Evolutionary conservation across 768 basidiomycete genomes (phyloP), one percentile per base, ranked within the genome.

Genomic region (Amanita jacksonii): DNA sequence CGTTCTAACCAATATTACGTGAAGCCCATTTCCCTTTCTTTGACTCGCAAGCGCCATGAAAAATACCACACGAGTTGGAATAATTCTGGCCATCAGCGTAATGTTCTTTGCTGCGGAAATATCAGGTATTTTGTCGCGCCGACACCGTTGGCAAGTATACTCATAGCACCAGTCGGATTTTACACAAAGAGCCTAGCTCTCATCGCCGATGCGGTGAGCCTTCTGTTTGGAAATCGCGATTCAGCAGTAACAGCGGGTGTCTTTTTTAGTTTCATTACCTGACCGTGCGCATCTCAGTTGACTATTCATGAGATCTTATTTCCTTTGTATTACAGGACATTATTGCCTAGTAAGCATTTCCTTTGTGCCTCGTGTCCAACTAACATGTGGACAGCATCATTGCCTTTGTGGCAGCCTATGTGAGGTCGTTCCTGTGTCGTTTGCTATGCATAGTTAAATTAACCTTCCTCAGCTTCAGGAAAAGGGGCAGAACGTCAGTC

Each of bases 151-250:
- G 5, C 27, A 24, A 13, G 38, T 47, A 28, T 47, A 33, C 41
- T 45, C 24, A 19, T 25, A 31, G 13, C 30, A 8, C 8, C 41
- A 73, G 75, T 76, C 57, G 75, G 74, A 8, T 73, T 77, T 53
- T 67, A 65, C 35, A 77, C 75, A 0, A 72, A 66, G 52, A 73
- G 73, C 60, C 55, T 76, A 12, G 75, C 74, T 25, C 59, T 77
- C 40, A 72, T 76, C 56, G 75, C 73, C 47, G 74, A 77, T 57
- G 74, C 74, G 28, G 73, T 75, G 35, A 49, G 73, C 67, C 35
- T 49, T 34, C 32, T 36, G 43, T 42, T 20, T 49, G 33, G 32
- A 13, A 33, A 27, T 25, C 8, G 7, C 19, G 22, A 38, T 27
- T 44, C 31, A 44, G 42, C 39, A 23, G 31, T 41, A n/a, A n/a